A percentile compares a stretch with the other conserved stretches of the same genome.
Conservation (phyloP, 2,329 filamentous ascomycete genomes). For the Verticillium alfalfae region DNA sequence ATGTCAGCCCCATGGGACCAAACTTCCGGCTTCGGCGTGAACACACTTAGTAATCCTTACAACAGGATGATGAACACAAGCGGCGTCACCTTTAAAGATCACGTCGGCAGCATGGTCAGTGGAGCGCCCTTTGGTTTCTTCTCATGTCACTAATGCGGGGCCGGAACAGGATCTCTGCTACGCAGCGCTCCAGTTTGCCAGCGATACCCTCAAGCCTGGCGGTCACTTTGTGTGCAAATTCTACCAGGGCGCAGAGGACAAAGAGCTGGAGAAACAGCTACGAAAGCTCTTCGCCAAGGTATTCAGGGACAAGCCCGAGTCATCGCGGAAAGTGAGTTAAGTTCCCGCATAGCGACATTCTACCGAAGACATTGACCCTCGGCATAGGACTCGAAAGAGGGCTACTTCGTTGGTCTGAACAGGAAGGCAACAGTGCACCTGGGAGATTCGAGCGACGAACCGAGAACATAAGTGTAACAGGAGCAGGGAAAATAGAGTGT, state of each 20-base stretch:
- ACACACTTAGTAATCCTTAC: conserved; percentile 93
- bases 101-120: conserved; percentile 88
- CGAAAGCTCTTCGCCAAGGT: conserved; percentile 76
- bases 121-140: not conserved
- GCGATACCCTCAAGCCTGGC: conserved; percentile 73
- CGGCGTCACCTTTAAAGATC: conserved; percentile 79
- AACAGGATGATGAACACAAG: conserved; percentile 99
- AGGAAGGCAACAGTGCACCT: conserved; percentile 46
- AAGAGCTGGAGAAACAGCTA: conserved; percentile 67
- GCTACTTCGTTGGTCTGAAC: conserved; percentile 75
- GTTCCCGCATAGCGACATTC: conserved; percentile 21
- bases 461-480: not conserved
- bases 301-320: conserved; percentile 82
- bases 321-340: conserved; percentile 69
- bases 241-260: conserved; percentile 87
- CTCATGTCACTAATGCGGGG: not conserved
- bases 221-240: conserved; percentile 98
- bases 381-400: conserved; percentile 71
- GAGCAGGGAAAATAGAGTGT: not conserved
- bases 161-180: conserved; percentile 74
- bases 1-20: conserved; percentile 97
- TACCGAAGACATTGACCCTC: conserved; percentile 1
- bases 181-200: conserved; percentile 79
- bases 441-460: not conserved
- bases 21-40: conserved; percentile 72